Conservation (phyloP, 768 basidiomycete genomes). For the Hortiboletus campestris region DNA sequence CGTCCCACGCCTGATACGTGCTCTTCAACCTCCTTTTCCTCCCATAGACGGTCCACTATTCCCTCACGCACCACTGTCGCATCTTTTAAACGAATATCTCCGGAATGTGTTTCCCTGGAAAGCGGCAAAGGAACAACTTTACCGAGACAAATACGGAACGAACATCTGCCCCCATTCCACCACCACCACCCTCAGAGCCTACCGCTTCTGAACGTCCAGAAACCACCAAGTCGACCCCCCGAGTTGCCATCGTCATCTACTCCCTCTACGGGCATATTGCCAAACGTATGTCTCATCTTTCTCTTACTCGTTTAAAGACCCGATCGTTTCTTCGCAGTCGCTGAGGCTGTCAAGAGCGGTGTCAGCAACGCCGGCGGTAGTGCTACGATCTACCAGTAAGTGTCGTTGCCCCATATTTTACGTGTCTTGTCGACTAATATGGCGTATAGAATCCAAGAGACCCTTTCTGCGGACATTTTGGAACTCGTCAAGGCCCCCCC, state of each 20-base stretch:
- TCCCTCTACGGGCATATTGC: slow-evolving; percentile 50
- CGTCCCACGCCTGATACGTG: slow-evolving; percentile 28
- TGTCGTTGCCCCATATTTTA: background rate
- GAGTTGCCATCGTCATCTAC: slow-evolving; percentile 48
- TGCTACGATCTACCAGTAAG: slow-evolving; percentile 49
- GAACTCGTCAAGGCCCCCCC: slow-evolving; percentile 67
- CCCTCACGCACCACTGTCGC: slow-evolving; percentile 5
- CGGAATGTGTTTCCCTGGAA: slow-evolving; percentile 41
- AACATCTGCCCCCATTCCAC: slow-evolving; percentile 1
- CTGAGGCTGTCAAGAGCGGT: slow-evolving; percentile 39
- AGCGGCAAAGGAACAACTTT: slow-evolving; percentile 35
- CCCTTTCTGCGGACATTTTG: slow-evolving; percentile 70
- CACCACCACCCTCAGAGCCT: background rate
- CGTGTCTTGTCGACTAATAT: background rate
- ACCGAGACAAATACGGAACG: slow-evolving; percentile 23
- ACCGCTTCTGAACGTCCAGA: background rate
- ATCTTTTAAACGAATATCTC: background rate
- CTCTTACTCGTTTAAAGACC: background rate
- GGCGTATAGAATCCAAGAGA: slow-evolving; percentile 68
- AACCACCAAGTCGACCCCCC: slow-evolving; percentile 27
- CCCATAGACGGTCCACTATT: background rate
- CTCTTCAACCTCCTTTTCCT: background rate
- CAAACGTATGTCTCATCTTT: slow-evolving; percentile 35
- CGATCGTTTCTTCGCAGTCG: slow-evolving; percentile 18
- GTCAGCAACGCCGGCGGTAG: slow-evolving; percentile 42